Evolutionary conservation across 2,329 filamentous ascomycete genomes (phyloP).

Genomic region (Pseudogymnoascus sp.): DNA sequence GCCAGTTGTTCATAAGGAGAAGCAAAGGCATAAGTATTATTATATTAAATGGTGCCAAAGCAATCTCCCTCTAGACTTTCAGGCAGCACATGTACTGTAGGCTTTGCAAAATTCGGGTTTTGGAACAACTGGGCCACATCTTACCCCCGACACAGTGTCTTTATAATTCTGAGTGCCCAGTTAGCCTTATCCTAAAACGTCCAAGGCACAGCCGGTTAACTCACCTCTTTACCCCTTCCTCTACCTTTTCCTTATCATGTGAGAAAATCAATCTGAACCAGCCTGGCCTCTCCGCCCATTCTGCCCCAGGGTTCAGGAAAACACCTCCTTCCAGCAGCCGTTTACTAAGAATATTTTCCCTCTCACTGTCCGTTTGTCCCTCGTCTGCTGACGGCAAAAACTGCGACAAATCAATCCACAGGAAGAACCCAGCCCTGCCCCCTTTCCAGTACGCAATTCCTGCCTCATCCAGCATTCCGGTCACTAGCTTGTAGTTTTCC

Average conservation of each 20-base stretch:
- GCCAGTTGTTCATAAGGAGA: not conserved
- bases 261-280: constrained; percentile 50
- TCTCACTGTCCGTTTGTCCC: constrained; percentile 15
- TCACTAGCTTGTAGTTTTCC: constrained; percentile 35
- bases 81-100: too few species aligned
- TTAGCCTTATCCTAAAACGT: not conserved
- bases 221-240: constrained; percentile 30
- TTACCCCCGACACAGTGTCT: not conserved
- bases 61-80: not conserved
- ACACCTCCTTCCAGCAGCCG: constrained; percentile 39
- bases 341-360: constrained; percentile 19
- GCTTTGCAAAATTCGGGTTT: too few species aligned
- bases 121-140: too few species aligned
- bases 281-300: constrained; percentile 38
- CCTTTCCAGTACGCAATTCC: constrained; percentile 37
- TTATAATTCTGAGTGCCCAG: not conserved
- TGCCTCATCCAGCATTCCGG: constrained; percentile 31
- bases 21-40: not conserved
- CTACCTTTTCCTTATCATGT: constrained; percentile 30
- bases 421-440: constrained; percentile 50
- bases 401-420: constrained; percentile 45
- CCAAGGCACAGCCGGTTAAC: not conserved
- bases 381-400: constrained; percentile 29
- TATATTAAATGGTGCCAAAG: not conserved
- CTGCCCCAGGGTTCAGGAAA: constrained; percentile 42